Percentiles rank a stretch among this genome's conserved stretches.
These are phyloP conservation scores for Podila horticola DNA, from an alignment of 192 early-diverging fungal genomes.

Conservation along the genomic window DNA sequence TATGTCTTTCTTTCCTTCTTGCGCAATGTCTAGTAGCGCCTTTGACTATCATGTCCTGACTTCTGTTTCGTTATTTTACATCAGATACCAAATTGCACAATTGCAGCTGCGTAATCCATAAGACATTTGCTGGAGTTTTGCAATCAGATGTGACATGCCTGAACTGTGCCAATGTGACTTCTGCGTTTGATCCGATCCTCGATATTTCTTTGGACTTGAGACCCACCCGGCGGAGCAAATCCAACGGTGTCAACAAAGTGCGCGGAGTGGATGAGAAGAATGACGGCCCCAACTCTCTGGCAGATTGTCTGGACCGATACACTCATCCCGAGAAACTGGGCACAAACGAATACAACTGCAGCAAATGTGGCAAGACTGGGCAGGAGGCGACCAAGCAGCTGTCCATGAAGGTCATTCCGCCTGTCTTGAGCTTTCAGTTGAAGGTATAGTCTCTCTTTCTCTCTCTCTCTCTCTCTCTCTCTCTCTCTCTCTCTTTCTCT, in stretches of 20 bases:
- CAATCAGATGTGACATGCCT: constrained; percentile 93
- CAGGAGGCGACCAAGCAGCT: constrained; percentile 89
- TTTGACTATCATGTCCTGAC: background rate
- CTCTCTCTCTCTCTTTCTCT: too few species aligned
- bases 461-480: too few species aligned
- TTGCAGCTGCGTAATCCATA: constrained; percentile 91
- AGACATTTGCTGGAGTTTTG: constrained; percentile 88
- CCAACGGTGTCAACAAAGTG: constrained; percentile 34
- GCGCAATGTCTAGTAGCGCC: background rate
- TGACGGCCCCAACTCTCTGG: constrained; percentile 57
- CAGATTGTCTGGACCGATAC: constrained; percentile 75
- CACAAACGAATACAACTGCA: constrained; percentile 73
- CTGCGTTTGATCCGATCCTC: constrained; percentile 87
- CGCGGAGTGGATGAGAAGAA: constrained; percentile 38
- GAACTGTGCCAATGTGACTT: constrained; percentile 80
- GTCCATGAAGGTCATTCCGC: constrained; percentile 85
- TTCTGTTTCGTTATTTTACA: background rate
- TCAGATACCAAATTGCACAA: constrained; percentile 42
- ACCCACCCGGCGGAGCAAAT: constrained; percentile 41
- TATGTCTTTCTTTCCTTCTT: constrained; percentile 13
- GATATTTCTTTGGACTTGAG: constrained; percentile 92
- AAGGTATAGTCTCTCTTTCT: constrained; percentile 74
- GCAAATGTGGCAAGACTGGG: constrained; percentile 66
- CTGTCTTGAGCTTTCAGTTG: constrained; percentile 90
- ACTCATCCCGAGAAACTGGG: constrained; percentile 86